Evolutionary conservation across 2,329 filamentous ascomycete genomes (phyloP), one percentile per base, ranked within the genome.

Genomic region (Colletotrichum euphorbiae): DNA sequence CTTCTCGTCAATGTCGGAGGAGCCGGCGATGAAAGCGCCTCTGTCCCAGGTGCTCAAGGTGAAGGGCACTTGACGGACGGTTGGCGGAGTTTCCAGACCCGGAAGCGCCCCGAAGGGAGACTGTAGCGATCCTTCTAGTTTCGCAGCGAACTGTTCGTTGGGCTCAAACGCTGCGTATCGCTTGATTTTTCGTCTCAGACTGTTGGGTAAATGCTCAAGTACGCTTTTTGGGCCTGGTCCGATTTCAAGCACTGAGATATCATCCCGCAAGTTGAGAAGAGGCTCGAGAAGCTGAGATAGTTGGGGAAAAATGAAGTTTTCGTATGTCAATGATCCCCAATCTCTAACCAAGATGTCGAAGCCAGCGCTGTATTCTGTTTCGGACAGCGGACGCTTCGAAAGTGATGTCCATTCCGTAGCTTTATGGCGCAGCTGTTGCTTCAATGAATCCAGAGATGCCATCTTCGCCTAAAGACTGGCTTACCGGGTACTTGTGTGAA

Each of bases 191-290:
- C 70, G 72, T 75, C 80, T 82, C 42, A 83, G 55, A 69, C 31
- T 33, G 8, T 36, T 13, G 3, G 87, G 84, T 17, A 90, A 76
- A 72, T 80, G 57, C 62, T 77, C 83, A 54, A 90, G 78, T 6
- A 90, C 72, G 71, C 81, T 89, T 74, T 82, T 79, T 0, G 85
- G 82, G 8, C 88, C 88, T 0, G 89, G 86, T 70, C 87, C 86
- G 56, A 90, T 84, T 71, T 90, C 89, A 6, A 90, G 79, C 15
- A 84, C 81, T 3, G 87, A 89, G 69, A 90, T 75, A 12, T 72
- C 52, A 28, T 6, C 56, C 33, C 78, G 80, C 6, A 82, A 82
- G 40, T 77, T 72, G 70, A 84, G 74, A 38, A 86, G 76, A 62
- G 80, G 71, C 1, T 62, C 55, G 2, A 89, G 71, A 0, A 85